Evolutionary conservation across 106 monocot genomes (phyloP), one percentile per base, ranked within the genome.

Genomic region (Acorus gramineus): DNA sequence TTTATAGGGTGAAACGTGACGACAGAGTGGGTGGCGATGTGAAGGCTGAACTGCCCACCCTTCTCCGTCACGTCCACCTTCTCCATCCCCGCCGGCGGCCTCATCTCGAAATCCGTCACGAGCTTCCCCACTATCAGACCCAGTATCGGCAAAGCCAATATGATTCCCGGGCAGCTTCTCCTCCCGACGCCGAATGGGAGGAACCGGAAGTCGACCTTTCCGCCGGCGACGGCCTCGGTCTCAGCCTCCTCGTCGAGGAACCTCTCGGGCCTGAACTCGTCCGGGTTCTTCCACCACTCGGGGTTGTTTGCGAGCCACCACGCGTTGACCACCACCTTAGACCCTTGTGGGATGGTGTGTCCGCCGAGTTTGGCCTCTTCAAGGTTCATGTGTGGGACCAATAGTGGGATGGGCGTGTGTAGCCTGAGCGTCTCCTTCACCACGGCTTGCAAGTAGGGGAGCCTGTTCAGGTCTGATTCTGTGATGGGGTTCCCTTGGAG

Each of bases 221-320:
- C 61, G 3, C 69, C 80, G 47, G 71, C 83, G 8, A 50, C 56
- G 7, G 82, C 82, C n/a, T 82, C 82, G 6, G 72, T 79, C 57
- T 11, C 61, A 8, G 11, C 48, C 45, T 86, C 86, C 76, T 86
- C 82, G 46, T 82, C 82, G 12, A 86, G 42, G 73, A 86, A 86
- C 64, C 86, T 57, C 79, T 86, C 82, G 11, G 86, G 86, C 12
- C 86, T 56, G 76, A 86, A 86, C 60, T 82, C 82, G 57, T 82
- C 76, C 3, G 84, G 84, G 7, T 61, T 62, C 4, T 64, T 57
- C 84, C 84, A 85, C 67, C 60, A 52, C 59, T 71, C 84, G n/a
- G 84, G 84, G 77, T 85, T 85, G 77, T 85, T 85, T 42, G 76
- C 80, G 14, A 85, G 80, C 74, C 74, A 85, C 84, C 84, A 85